These are phyloP conservation scores for Ceratocystiopsis sp. DNA, from an alignment of 2,329 filamentous ascomycete genomes.

Conservation along the genomic window DNA sequence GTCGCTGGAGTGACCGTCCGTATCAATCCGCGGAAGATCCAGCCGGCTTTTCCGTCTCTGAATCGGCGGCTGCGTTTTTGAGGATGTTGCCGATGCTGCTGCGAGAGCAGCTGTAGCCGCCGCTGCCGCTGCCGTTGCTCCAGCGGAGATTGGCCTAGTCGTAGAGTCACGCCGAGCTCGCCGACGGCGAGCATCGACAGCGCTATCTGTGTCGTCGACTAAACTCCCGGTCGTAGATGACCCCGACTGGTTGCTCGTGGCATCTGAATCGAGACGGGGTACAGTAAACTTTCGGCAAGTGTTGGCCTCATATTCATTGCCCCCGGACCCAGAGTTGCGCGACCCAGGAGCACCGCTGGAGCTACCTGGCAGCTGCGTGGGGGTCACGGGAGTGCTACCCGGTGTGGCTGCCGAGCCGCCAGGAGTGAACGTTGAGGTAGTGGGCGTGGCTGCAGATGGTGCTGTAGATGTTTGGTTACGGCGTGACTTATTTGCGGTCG, in stretches of 20 bases:
- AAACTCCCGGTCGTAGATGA: not conserved
- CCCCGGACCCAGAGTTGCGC: not conserved
- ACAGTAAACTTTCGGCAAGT: constrained; percentile 22
- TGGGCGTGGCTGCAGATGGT: not conserved
- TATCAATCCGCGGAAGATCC: constrained; percentile 29
- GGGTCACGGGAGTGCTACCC: no score
- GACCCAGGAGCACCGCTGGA: no score
- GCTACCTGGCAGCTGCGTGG: no score
- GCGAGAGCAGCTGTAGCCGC: not conserved
- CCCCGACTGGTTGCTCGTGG: not conserved
- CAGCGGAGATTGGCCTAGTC: no score
- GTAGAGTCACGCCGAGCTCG: no score
- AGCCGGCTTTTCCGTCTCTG: constrained; percentile 18
- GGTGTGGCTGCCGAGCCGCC: no score
- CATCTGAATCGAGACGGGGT: constrained; percentile 11
- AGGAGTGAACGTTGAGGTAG: not conserved
- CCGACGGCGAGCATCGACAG: not conserved
- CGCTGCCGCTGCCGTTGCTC: constrained; percentile 1
- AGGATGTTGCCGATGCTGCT: not conserved
- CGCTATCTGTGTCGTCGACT: not conserved
- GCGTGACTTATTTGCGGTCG: no score
- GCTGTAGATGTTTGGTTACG: not conserved
- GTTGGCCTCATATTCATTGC: constrained; percentile 22
- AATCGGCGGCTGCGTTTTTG: constrained; percentile 1
- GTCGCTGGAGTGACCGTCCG: constrained; percentile 12